A percentile compares a stretch with the other conserved stretches of the same genome.
These are phyloP conservation scores for Pleurotus eryngii DNA, from an alignment of 768 basidiomycete genomes.

Conservation along the genomic window DNA sequence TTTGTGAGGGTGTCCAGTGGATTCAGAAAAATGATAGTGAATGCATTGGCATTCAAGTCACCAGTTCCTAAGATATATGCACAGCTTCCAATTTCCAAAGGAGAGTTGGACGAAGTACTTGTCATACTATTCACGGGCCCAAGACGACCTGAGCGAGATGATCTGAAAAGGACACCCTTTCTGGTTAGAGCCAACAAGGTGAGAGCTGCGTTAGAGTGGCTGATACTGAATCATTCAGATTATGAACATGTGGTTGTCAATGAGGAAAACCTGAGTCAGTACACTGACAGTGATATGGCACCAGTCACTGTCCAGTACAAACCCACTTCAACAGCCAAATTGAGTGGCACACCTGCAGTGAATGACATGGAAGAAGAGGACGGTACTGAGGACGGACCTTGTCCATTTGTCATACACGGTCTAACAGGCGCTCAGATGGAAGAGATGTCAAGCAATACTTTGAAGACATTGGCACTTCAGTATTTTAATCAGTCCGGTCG, in stretches of 20 bases:
- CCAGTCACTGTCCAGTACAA: constrained; percentile 22
- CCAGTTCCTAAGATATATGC: constrained; percentile 23
- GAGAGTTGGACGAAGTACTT: constrained; percentile 27
- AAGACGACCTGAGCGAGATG: constrained; percentile 18
- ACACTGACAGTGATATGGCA: constrained; percentile 15
- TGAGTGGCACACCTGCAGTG: constrained; percentile 19
- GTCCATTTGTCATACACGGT: constrained; percentile 24
- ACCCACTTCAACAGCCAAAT: constrained; percentile 14
- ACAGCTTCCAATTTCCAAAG: constrained; percentile 15
- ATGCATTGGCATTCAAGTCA: constrained; percentile 25
- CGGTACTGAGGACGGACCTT: constrained; percentile 15
- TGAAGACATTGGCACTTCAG: constrained; percentile 21
- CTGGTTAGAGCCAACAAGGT: constrained; percentile 25
- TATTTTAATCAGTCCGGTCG: constrained; percentile 23
- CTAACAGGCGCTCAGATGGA: constrained; percentile 15
- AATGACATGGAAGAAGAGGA: constrained; percentile 20
- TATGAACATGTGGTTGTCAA: constrained; percentile 31
- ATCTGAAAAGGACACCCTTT: constrained; percentile 21
- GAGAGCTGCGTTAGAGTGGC: constrained; percentile 26
- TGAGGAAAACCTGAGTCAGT: constrained; percentile 18
- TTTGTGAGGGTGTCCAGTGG: constrained; percentile 24
- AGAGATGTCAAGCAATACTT: constrained; percentile 6
- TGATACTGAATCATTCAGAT: constrained; percentile 30
- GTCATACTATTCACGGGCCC: constrained; percentile 30
- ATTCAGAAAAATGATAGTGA: constrained; percentile 21